Evolutionary conservation across 257 asterid genomes (phyloP).

Genomic region (Handroanthus guayacan): DNA sequence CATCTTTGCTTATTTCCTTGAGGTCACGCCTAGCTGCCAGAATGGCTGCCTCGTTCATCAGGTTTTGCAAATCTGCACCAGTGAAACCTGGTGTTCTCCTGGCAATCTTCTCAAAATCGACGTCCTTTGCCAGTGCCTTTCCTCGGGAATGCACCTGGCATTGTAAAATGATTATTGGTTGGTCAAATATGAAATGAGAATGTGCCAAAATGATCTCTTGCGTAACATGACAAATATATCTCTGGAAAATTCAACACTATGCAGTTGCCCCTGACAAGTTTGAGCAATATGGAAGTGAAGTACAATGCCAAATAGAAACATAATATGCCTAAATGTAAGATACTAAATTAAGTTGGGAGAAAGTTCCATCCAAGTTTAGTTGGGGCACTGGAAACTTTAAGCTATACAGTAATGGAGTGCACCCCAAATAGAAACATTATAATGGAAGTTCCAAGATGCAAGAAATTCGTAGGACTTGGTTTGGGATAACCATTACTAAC

Average conservation of each 20-base stretch:
- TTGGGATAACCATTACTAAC: background rate
- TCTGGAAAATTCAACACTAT: background rate
- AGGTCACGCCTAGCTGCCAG: slow-evolving; percentile 97
- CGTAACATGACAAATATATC: background rate
- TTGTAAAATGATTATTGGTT: background rate
- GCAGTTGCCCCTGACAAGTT: slow-evolving; percentile 2
- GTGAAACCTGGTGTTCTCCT: slow-evolving; percentile 99
- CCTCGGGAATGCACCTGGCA: slow-evolving; percentile 92
- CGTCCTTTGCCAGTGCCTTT: slow-evolving; percentile 96
- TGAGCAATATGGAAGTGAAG: background rate
- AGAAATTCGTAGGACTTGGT: background rate
- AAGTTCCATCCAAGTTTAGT: background rate
- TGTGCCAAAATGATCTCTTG: background rate
- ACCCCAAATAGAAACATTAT: background rate
- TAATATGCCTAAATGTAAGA: background rate
- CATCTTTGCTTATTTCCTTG: slow-evolving; percentile 97
- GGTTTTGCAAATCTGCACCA: slow-evolving; percentile 96
- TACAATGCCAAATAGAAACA: background rate
- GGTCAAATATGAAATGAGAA: background rate
- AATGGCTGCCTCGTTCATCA: slow-evolving; percentile 99
- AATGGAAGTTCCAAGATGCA: background rate
- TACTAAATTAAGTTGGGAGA: background rate
- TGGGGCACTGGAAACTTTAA: background rate
- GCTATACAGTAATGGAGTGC: background rate
- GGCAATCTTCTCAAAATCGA: slow-evolving; percentile 92